Base-by-base conservation (phyloP, 441 rosid genomes). In the Pelargonium citronellum region DNA sequence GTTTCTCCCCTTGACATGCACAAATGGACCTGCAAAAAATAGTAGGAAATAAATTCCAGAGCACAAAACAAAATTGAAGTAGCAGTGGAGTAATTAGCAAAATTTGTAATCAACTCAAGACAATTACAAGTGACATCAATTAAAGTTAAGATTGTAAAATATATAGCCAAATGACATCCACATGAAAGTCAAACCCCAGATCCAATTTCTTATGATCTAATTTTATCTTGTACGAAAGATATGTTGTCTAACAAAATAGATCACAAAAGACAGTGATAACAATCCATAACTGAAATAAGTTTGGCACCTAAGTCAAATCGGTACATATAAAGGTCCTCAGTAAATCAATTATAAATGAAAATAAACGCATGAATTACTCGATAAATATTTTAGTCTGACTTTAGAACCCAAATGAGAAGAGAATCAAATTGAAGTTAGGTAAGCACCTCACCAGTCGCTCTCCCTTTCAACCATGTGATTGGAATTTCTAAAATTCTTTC, bases 381-480 rank as follows among this genome's bases (percentile, higher is more conserved):
- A 46, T 7, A 61, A 20, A 61, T 12, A 61, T 61, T 61, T n/a
- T 24, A 61, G 1, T 61, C 5, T 20, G 64, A 11, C 3, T 22
- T 22, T 22, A 24, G 64, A 61, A 24, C 10, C 51, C n/a, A 69
- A 11, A 2, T 44, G 66, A 72, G 66, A 61, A 71, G 39, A 65
- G 67, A 69, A 64, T 41, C 55, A 51, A 80, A 67, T 65, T 77
- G 72, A 70, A 79, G 89, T 83, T 80, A 91, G 98, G 86, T 71
- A 91, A 87, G 95, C 98, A 93, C 98, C 98, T 93, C 98, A 89
- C 99, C 99, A 69, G 90, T 86, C 77, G 97, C 99, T 88, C 97
- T 92, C 77, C 99, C 99, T 78, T 88, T 85, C 19, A 83, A 86
- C 98, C 98, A 92, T 30, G 79, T 75, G 71, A 92, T 87, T 66